Percentiles rank a stretch among this genome's conserved stretches.
These are phyloP conservation scores for Colletotrichum tanaceti DNA, from an alignment of 2,329 filamentous ascomycete species.

Conservation along the genomic window DNA sequence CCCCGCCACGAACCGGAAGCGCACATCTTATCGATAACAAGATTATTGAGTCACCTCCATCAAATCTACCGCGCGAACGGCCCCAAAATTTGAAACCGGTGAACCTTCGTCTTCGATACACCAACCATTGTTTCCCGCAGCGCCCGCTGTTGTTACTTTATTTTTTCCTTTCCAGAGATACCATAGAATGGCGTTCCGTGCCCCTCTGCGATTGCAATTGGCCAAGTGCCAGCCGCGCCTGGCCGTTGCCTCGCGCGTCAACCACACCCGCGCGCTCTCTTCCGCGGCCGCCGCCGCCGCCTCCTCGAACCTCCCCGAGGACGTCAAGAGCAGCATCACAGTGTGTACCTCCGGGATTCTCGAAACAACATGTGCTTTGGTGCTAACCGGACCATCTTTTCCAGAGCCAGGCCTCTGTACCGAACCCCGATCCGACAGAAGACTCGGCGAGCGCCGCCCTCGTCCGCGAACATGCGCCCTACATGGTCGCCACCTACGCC, in stretches of 20 bases:
- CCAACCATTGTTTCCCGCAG: constrained; percentile 9
- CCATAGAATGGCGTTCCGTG: constrained; percentile 54
- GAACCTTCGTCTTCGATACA: constrained; percentile 24
- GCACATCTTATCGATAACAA: constrained; percentile 35
- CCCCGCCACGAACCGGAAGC: constrained; percentile 3
- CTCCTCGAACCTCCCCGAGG: constrained; percentile 50
- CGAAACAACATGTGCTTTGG: not conserved
- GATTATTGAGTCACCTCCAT: constrained; percentile 31
- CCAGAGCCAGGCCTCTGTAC: constrained; percentile 52
- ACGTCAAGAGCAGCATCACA: constrained; percentile 50
- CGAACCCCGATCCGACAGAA: constrained; percentile 77
- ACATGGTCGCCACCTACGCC: constrained; percentile 96
- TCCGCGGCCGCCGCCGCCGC: constrained; percentile 51
- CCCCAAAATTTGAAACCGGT: constrained; percentile 29
- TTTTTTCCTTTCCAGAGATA: constrained; percentile 8
- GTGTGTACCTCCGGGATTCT: constrained; percentile 43
- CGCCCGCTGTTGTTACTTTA: not conserved
- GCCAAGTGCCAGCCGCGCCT: constrained; percentile 43
- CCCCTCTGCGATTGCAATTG: constrained; percentile 54
- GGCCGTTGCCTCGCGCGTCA: constrained; percentile 45
- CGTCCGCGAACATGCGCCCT: constrained; percentile 80
- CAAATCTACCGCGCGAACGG: constrained; percentile 30
- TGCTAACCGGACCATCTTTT: constrained; percentile 13
- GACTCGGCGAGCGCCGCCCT: constrained; percentile 82
- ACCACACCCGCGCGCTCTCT: constrained; percentile 48